Evolutionary conservation across 805 yeast species (phyloP), one percentile per base, ranked within the genome.

Genomic region (Nakazawaea peltata): DNA sequence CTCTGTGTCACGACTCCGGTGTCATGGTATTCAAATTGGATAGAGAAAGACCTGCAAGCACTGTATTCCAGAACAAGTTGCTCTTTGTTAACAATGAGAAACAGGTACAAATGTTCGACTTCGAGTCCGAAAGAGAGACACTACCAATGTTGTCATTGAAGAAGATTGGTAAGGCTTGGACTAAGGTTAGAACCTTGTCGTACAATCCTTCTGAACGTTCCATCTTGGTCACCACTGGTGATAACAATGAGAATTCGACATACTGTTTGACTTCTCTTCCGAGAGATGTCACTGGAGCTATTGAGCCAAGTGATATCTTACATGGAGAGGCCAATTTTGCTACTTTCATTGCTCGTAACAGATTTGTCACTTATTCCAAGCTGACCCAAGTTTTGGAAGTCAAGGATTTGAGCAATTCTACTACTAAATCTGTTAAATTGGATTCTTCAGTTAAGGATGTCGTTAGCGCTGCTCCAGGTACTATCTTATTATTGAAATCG

Each of bases 21-120:
- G 94, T 87, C 21, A 88, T 88, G 94, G 95, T 92, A 33, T 94
- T 92, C 74, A 92, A 92, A 63, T 71, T 92, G 42, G 96, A 86
- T 57, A 82, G 97, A 56, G 99, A 92, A 67, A 79, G 98, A 58
- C 97, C 98, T 11, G 94, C 96, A n/a, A 73, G 74, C 49, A 59
- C 83, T 4, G 51, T 75, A 23, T 71, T 69, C 61, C 92, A 83
- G 54, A 83, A 83, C 59, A 77, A 71, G 48, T 59, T 92, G 48
- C 73, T 72, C 42, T 90, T 71, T 52, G 76, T 87, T 49, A 86
- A 85, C 59, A 71, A 74, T 41, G 95, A 86, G 54, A 85, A 81
- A 57, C 94, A 86, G 57, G 78, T 90, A 35, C 94, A 86, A 58
- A 63, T 74, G 36, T 87, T 73, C 51, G 92, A 85, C 52, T 81